Conservation (phyloP, 306 rosid species). For the Quercus bicolor region DNA sequence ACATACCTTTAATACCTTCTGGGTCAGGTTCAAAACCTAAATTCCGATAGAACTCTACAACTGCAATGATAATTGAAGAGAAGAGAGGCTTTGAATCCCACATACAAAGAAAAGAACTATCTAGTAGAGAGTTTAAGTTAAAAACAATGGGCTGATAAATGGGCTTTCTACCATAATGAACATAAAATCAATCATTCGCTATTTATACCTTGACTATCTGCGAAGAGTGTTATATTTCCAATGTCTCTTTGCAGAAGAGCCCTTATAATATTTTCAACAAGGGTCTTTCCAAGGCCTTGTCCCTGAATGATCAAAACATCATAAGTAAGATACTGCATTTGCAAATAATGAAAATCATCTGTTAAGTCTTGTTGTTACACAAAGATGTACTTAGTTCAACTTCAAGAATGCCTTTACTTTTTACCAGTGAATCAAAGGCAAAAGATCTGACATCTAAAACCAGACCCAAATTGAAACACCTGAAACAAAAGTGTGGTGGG, state of each 20-base stretch:
- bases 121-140: conserved; percentile 1
- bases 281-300: conserved; percentile 95
- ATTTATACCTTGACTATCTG: conserved; percentile 81
- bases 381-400: not conserved
- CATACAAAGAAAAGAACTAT: not conserved
- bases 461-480: not conserved
- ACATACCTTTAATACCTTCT: conserved; percentile 97
- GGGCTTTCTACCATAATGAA: not conserved
- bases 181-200: not conserved
- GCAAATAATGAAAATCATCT: not conserved
- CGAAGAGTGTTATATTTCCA: conserved; percentile 88
- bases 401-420: not conserved
- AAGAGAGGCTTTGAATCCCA: conserved; percentile 6
- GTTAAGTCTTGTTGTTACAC: conserved; percentile 5
- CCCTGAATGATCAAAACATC: conserved; percentile 51
- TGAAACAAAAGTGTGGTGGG: not conserved
- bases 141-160: not conserved
- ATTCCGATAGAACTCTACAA: conserved; percentile 83
- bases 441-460: not conserved
- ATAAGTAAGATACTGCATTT: conserved; percentile 19
- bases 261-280: conserved; percentile 81
- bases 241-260: conserved; percentile 88
- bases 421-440: conserved; percentile 6
- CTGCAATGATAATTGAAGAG: conserved; percentile 48
- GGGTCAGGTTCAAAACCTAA: conserved; percentile 95